Evolutionary conservation across 2,329 filamentous ascomycete species (phyloP).

Genomic region (Pyrenophora teres): DNA sequence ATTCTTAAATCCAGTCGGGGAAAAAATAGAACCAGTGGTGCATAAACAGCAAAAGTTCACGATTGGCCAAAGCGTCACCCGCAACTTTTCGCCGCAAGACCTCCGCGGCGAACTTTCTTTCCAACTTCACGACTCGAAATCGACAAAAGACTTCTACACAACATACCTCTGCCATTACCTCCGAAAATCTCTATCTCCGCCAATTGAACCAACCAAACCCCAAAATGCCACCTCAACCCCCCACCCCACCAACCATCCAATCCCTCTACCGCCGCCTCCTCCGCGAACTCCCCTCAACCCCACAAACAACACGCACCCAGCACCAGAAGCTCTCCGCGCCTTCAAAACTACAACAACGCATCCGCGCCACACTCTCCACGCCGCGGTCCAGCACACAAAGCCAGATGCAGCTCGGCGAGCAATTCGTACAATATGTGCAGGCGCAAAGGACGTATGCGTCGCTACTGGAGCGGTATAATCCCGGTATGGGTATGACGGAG

Average conservation of each 20-base stretch:
- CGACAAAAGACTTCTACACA: not conserved
- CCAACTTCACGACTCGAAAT: not conserved
- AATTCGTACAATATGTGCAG: slow-evolving; percentile 78
- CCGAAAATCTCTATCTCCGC: not conserved
- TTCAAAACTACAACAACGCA: slow-evolving; percentile 70
- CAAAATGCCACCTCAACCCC: slow-evolving; percentile 38
- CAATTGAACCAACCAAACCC: not conserved
- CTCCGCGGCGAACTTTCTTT: slow-evolving; percentile 20
- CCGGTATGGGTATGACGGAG: slow-evolving; percentile 85
- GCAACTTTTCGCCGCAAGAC: slow-evolving; percentile 38
- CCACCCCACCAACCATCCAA: slow-evolving; percentile 59
- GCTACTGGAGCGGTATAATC: slow-evolving; percentile 89
- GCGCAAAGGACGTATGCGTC: slow-evolving; percentile 84
- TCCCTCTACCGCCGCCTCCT: slow-evolving; percentile 86
- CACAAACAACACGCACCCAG: slow-evolving; percentile 44
- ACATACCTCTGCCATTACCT: not conserved
- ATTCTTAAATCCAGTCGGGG: slow-evolving; percentile 7
- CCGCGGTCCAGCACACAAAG: slow-evolving; percentile 5
- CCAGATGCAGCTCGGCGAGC: slow-evolving; percentile 65
- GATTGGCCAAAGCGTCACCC: slow-evolving; percentile 27
- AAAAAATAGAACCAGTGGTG: not conserved
- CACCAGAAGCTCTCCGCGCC: slow-evolving; percentile 57
- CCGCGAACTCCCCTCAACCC: slow-evolving; percentile 81
- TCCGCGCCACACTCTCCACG: slow-evolving; percentile 66
- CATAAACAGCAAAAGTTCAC: slow-evolving; percentile 14